phyloP scores from a whole-genome alignment of 2,329 filamentous ascomycete species.

The Penicillium sp. region DNA sequence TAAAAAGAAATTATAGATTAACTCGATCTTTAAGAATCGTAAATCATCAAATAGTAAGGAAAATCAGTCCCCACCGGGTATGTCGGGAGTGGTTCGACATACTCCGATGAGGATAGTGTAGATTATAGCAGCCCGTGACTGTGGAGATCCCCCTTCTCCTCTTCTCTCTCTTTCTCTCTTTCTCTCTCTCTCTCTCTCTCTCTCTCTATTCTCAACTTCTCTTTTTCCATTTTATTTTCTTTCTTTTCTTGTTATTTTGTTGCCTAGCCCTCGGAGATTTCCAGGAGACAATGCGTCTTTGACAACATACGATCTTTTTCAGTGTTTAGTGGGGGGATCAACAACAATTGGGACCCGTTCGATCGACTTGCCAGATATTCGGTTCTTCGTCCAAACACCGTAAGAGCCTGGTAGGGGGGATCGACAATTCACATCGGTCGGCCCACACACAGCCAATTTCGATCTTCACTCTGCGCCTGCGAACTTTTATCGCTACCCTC shows the following conservation, averaged over 20 bases:
- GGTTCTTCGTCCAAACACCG: neutral
- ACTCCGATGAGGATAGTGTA: slow-evolving; percentile 11
- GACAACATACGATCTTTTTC: neutral
- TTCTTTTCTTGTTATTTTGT: slow-evolving; percentile 15
- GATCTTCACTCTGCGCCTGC: neutral
- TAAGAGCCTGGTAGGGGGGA: slow-evolving; percentile 1
- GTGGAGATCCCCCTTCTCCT: slow-evolving; percentile 15
- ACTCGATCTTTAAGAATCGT: too few species aligned
- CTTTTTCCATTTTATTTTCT: neutral
- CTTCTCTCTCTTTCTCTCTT: slow-evolving; percentile 5
- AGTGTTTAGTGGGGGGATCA: slow-evolving; percentile 15
- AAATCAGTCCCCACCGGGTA: slow-evolving; percentile 20
- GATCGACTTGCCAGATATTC: neutral
- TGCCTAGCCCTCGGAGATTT: neutral
- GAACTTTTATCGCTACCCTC: neutral
- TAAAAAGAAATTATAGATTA: too few species aligned
- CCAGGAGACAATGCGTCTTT: slow-evolving; percentile 6
- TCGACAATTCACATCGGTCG: slow-evolving; percentile 8
- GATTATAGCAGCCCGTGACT: slow-evolving; percentile 12
- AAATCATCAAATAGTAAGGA: slow-evolving; percentile 8
- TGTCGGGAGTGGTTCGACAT: slow-evolving; percentile 18
- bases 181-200: slow-evolving; percentile 2
- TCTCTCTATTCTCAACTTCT: neutral
- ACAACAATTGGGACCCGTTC: slow-evolving; percentile 1
- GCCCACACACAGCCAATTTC: neutral